phyloP scores from a whole-genome alignment of 139 green algal species.

The Picochlorum costavermella region DNA sequence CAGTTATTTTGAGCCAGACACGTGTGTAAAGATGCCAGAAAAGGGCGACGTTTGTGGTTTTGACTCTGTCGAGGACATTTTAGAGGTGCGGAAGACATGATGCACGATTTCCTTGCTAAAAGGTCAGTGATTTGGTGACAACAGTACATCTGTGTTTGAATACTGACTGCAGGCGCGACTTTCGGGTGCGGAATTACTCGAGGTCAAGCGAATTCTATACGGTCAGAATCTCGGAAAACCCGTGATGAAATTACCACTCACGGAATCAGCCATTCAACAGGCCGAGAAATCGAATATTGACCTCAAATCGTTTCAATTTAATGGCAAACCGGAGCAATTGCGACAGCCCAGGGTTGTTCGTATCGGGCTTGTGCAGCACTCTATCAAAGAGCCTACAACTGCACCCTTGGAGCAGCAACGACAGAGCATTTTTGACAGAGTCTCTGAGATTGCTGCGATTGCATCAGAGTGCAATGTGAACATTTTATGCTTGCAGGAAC shows the following conservation, averaged over 20 bases:
- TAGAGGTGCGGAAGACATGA: slow-evolving; percentile 20
- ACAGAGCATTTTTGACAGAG: slow-evolving; percentile 19
- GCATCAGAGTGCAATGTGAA: slow-evolving; percentile 76
- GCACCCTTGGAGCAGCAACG: slow-evolving; percentile 73
- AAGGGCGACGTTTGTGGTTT: slow-evolving; percentile 11
- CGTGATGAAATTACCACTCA: slow-evolving; percentile 35
- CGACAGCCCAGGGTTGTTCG: slow-evolving; percentile 57
- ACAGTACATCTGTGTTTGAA: not conserved
- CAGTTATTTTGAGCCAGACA: no score
- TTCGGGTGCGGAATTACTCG: slow-evolving; percentile 48
- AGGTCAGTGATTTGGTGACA: not conserved
- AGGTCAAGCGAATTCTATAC: slow-evolving; percentile 69
- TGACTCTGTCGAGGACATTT: slow-evolving; percentile 28
- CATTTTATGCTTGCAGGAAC: slow-evolving; percentile 89
- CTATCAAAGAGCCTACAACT: slow-evolving; percentile 63
- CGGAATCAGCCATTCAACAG: not conserved
- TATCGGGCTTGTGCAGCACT: slow-evolving; percentile 85
- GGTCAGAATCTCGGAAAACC: slow-evolving; percentile 55
- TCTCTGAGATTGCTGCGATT: slow-evolving; percentile 56
- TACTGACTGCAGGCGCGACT: slow-evolving; percentile 44
- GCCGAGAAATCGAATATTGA: slow-evolving; percentile 43
- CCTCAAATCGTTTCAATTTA: slow-evolving; percentile 65
- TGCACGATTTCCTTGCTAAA: not conserved
- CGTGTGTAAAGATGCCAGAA: no score
- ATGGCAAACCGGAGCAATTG: slow-evolving; percentile 70